These are phyloP conservation scores for Claviceps humidiphila DNA, from an alignment of 2,329 filamentous ascomycete genomes.

Conservation along the genomic window DNA sequence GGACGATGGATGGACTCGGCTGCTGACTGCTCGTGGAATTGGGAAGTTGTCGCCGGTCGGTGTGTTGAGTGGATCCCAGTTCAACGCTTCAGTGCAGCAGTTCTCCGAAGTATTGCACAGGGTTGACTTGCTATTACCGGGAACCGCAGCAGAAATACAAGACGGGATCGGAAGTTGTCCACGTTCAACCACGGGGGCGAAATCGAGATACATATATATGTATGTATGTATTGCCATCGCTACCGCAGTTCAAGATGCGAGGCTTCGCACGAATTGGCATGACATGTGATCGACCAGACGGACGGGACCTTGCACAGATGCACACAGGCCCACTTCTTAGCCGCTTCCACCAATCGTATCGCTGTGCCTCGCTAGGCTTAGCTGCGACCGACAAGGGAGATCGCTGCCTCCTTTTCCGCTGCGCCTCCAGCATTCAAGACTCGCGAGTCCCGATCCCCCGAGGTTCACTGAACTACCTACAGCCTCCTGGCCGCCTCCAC, in stretches of 20 bases:
- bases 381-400: neutral
- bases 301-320: neutral
- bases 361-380: neutral
- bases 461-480: neutral
- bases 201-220: neutral
- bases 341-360: neutral
- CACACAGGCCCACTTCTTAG: neutral
- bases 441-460: neutral
- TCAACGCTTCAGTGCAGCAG: neutral
- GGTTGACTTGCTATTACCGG: neutral
- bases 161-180: neutral
- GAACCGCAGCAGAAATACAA: neutral
- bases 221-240: neutral
- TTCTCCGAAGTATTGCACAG: neutral
- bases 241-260: neutral
- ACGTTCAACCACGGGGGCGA: neutral
- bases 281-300: neutral
- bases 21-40: neutral
- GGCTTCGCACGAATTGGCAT: neutral
- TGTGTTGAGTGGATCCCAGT: neutral
- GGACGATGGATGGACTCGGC: neutral
- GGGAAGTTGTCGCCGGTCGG: too few species aligned
- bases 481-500: neutral
- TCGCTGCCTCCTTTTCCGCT: constrained; percentile 2
- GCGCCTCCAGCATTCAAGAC: neutral